A percentile compares a stretch with the other conserved stretches of the same genome.
These are phyloP conservation scores for Venturiaceae sp. DNA, from an alignment of 2,329 filamentous ascomycete species.

Conservation along the genomic window DNA sequence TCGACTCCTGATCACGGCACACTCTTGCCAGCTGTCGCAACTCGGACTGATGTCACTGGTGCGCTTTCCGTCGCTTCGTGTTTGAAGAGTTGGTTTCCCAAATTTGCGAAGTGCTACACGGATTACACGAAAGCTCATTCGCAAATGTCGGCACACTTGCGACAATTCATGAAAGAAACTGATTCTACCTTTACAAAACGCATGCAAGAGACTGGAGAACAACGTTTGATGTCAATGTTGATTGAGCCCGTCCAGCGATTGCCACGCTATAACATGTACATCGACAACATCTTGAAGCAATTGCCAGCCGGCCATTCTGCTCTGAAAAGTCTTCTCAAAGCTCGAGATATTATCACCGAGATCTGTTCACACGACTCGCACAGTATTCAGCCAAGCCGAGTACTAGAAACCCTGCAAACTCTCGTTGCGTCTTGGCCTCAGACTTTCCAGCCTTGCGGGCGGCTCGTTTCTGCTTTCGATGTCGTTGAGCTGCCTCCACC, in stretches of 20 bases:
- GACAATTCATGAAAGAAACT: conserved; percentile 63
- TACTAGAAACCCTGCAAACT: conserved; percentile 63
- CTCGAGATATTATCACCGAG: conserved; percentile 86
- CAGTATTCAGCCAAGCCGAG: conserved; percentile 58
- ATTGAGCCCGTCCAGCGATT: conserved; percentile 95
- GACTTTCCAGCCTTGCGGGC: conserved; percentile 62
- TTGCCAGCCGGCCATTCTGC: conserved; percentile 81
- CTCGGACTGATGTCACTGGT: conserved; percentile 62
- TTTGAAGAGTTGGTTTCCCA: conserved; percentile 85
- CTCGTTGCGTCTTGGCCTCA: conserved; percentile 70
- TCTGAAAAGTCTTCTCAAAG: conserved; percentile 71
- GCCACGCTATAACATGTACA: conserved; percentile 89
- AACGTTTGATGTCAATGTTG: conserved; percentile 78
- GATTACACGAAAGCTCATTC: conserved; percentile 89
- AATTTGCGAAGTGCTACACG: conserved; percentile 83
- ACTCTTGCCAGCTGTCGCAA: conserved; percentile 22
- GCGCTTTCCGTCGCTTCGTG: conserved; percentile 68
- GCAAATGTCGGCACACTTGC: conserved; percentile 73
- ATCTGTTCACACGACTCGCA: conserved; percentile 88
- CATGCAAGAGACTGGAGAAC: conserved; percentile 77
- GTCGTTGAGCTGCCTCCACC: conserved; percentile 68
- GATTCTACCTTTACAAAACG: conserved; percentile 75
- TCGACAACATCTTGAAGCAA: conserved; percentile 86
- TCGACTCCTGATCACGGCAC: conserved; percentile 31
- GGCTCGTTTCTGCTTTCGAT: conserved; percentile 73